Percentiles rank a stretch among this genome's conserved stretches.
Conservation (phyloP, 345 rosid species). For the Ceriops decandra region DNA sequence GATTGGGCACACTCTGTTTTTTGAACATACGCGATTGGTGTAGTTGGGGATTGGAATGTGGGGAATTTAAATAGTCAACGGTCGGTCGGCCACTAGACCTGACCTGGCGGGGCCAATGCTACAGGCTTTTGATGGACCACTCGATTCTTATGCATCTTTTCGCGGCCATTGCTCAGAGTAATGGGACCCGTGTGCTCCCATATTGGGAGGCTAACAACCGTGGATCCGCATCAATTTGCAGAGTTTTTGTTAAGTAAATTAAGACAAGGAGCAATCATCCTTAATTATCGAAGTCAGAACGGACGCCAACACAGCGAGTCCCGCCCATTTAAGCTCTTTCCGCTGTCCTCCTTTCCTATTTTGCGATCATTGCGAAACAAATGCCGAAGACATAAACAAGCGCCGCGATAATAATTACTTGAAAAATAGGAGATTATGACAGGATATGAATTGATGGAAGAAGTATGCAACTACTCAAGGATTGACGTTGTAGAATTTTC, state of each 20-base stretch:
- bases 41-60: not conserved
- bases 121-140: conserved; percentile 15
- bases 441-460: too few relatives aligned
- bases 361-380: too few relatives aligned
- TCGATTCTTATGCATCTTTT: conserved; percentile 14
- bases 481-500: too few relatives aligned
- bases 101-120: not conserved
- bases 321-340: too few relatives aligned
- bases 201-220: conserved; percentile 7
- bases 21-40: too few relatives aligned
- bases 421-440: too few relatives aligned
- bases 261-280: conserved; percentile 15
- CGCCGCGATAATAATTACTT: too few relatives aligned
- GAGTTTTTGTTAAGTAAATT: too few relatives aligned
- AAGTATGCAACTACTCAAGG: too few relatives aligned
- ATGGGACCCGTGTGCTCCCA: conserved; percentile 29
- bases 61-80: conserved; percentile 7
- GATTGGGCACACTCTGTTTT: not conserved
- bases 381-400: too few relatives aligned
- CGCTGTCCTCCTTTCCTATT: too few relatives aligned
- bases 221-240: not conserved
- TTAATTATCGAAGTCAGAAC: conserved; percentile 10
- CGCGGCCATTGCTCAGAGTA: conserved; percentile 12
- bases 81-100: conserved; percentile 32
- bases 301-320: too few relatives aligned